These are phyloP conservation scores for Colletotrichum lentis DNA, from an alignment of 2,329 filamentous ascomycete species.

Conservation along the genomic window DNA sequence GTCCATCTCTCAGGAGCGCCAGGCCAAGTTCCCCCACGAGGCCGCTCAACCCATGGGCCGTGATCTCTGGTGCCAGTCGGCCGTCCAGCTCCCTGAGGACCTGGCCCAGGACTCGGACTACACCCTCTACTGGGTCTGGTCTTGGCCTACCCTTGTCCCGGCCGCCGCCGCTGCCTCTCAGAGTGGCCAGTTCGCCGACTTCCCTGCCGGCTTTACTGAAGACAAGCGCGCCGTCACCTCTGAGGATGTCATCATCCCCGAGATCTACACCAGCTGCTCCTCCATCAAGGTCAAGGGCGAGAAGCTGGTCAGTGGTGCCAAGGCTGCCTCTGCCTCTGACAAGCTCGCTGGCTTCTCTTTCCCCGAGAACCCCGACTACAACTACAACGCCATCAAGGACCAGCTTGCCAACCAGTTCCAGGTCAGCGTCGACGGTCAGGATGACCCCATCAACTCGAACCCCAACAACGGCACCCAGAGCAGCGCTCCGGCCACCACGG, in stretches of 20 bases:
- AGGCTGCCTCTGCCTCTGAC: constrained; percentile 30
- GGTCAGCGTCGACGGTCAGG: constrained; percentile 50
- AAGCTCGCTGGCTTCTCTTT: constrained; percentile 42
- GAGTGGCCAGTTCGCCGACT: constrained; percentile 54
- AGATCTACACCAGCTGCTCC: constrained; percentile 49
- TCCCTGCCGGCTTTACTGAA: constrained; percentile 42
- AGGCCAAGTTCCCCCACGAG: constrained; percentile 60
- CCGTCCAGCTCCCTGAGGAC: constrained; percentile 77
- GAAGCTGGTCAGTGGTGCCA: constrained; percentile 17
- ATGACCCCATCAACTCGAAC: constrained; percentile 20
- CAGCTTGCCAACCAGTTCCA: constrained; percentile 58
- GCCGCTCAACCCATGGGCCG: constrained; percentile 61
- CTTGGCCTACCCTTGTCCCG: constrained; percentile 75
- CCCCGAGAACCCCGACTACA: constrained; percentile 51
- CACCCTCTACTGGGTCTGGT: constrained; percentile 96
- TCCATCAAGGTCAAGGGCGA: constrained; percentile 38
- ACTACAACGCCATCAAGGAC: constrained; percentile 53
- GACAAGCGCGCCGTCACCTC: constrained; percentile 36
- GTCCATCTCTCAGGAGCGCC: constrained; percentile 66
- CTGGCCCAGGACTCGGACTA: constrained; percentile 70
- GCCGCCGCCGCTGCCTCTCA: constrained; percentile 52
- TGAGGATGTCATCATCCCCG: constrained; percentile 42
- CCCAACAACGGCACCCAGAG: constrained; percentile 40
- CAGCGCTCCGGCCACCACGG: constrained; percentile 38
- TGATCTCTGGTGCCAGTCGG: constrained; percentile 81